Evolutionary conservation across 2,329 filamentous ascomycete species (phyloP).

Genomic region (Neocucurbitaria cava): DNA sequence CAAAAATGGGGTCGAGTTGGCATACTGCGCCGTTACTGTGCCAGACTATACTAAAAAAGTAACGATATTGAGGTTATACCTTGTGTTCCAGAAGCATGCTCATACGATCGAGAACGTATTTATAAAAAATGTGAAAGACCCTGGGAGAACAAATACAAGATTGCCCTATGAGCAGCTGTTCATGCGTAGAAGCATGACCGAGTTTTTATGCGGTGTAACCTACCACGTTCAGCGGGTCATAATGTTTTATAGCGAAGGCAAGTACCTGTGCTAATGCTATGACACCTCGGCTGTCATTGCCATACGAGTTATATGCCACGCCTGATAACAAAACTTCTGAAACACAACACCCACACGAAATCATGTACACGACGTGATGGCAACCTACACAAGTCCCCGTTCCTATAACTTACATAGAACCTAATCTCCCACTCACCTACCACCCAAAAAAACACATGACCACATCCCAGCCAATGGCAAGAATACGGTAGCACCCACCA

Average conservation of each 20-base stretch:
- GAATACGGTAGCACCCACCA: neutral
- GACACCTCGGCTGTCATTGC: neutral
- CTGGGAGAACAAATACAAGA: too few species aligned
- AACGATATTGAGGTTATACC: neutral
- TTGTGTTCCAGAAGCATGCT: neutral
- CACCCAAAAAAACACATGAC: too few species aligned
- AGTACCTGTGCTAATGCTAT: neutral
- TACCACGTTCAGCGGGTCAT: neutral
- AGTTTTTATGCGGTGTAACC: neutral
- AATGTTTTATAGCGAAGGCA: neutral
- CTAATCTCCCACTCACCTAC: neutral
- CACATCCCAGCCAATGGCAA: too few species aligned
- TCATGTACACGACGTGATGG: neutral
- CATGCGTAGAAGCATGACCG: neutral
- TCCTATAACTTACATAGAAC: neutral
- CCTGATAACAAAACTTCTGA: neutral
- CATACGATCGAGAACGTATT: neutral
- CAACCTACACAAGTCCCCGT: too few species aligned
- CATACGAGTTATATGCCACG: neutral
- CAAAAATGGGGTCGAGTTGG: neutral
- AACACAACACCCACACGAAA: neutral
- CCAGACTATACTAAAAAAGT: neutral
- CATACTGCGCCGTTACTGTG: neutral
- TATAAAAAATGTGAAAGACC: neutral
- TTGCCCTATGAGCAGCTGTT: neutral